A percentile compares a stretch with the other conserved stretches of the same genome.
These are phyloP conservation scores for Lentinula sp. DNA, from an alignment of 768 basidiomycete genomes.

Conservation along the genomic window DNA sequence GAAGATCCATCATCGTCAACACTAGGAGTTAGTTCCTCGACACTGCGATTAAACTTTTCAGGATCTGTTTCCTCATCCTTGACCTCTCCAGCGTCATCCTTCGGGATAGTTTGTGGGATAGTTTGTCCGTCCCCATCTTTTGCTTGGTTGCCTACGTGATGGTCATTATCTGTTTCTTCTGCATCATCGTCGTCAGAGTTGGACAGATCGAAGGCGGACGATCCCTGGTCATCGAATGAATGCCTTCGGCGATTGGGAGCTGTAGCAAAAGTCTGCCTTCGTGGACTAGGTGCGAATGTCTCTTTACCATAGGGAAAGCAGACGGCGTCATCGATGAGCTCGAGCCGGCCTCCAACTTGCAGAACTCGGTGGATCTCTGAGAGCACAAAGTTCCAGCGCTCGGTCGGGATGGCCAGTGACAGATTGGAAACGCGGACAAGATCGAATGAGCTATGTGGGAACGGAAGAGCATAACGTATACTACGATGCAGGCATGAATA, in stretches of 20 bases:
- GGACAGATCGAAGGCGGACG: background rate
- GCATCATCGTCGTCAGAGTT: background rate
- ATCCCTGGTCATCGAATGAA: background rate
- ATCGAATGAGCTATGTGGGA: constrained; percentile 58
- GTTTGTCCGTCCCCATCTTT: background rate
- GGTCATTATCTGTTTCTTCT: background rate
- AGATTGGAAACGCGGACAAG: constrained; percentile 71
- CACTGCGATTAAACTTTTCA: too few species aligned
- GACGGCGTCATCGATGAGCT: constrained; percentile 70
- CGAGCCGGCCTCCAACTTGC: constrained; percentile 53
- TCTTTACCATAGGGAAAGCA: constrained; percentile 50
- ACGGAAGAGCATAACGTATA: constrained; percentile 53
- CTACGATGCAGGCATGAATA: constrained; percentile 21
- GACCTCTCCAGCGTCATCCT: background rate
- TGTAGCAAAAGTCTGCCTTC: background rate
- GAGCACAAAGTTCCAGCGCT: constrained; percentile 55
- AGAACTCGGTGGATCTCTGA: constrained; percentile 60
- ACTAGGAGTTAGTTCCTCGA: background rate
- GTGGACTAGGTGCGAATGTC: constrained; percentile 5
- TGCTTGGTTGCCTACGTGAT: background rate
- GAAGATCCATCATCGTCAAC: background rate
- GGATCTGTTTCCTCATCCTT: background rate
- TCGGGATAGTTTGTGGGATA: background rate
- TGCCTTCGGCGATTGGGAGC: background rate
- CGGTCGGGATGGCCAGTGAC: constrained; percentile 51